Percentiles rank a stretch among this genome's conserved stretches.
Conservation (phyloP, 768 basidiomycete species). For the Pleurotus tuoliensis region DNA sequence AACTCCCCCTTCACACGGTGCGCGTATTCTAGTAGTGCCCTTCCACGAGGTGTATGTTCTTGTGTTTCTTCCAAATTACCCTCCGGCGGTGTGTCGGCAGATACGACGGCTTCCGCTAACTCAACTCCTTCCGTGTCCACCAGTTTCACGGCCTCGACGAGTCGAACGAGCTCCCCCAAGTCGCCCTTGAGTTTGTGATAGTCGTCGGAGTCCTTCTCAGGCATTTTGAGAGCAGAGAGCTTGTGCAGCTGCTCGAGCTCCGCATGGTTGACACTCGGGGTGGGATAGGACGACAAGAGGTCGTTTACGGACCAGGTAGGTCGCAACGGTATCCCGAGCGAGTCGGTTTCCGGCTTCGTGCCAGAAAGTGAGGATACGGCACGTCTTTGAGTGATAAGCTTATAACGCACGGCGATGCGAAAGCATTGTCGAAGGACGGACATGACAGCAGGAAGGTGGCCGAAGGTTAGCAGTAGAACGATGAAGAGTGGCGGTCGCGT, state of each 20-base stretch:
- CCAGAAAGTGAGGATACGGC: neutral
- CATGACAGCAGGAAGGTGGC: slow-evolving; percentile 6
- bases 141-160: slow-evolving; percentile 80
- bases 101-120: slow-evolving; percentile 19
- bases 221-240: slow-evolving; percentile 70
- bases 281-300: slow-evolving; percentile 74
- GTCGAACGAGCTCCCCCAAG: slow-evolving; percentile 65
- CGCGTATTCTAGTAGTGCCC: slow-evolving; percentile 47
- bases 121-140: slow-evolving; percentile 40
- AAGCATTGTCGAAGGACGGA: slow-evolving; percentile 20
- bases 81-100: neutral
- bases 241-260: slow-evolving; percentile 65
- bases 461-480: too few relatives aligned
- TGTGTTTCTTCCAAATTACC: slow-evolving; percentile 8
- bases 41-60: slow-evolving; percentile 28
- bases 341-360: slow-evolving; percentile 37
- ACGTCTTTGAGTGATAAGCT: neutral
- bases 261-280: slow-evolving; percentile 51
- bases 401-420: slow-evolving; percentile 10
- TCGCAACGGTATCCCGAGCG: slow-evolving; percentile 56
- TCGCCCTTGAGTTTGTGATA: slow-evolving; percentile 50
- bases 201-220: slow-evolving; percentile 51
- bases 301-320: slow-evolving; percentile 82
- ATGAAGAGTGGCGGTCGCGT: slow-evolving; percentile 9
- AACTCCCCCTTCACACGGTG: slow-evolving; percentile 45